Base-by-base conservation (phyloP, 2,329 filamentous ascomycete genomes). In the Phialemoniopsis sp. region DNA sequence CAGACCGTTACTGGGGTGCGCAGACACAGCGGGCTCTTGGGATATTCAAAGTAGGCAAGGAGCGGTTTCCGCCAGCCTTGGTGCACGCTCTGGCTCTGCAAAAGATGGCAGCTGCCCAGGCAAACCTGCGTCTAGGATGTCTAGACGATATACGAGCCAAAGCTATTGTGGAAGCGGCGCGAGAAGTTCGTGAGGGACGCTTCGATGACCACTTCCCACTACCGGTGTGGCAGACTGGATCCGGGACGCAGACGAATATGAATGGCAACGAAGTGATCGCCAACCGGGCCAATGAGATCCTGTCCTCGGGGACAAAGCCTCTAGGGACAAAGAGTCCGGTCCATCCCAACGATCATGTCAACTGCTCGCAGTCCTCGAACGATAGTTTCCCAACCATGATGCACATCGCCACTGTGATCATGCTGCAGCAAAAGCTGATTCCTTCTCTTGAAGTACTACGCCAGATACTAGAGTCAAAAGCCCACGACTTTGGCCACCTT, bases 191-290 rank as follows among this genome's bases (percentile, higher is more conserved):
- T 39, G 82, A 85, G 43, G 79, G 89, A 58, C 91, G 94, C 74
- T 82, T 95, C 53, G 66, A 89, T 56, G 88, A 94, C 63, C 89
- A 95, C 73, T 95, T 95, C 70, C 89, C 89, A 49, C 85, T 95
- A 44, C 89, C 95, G 40, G 89, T 95, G 58, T 95, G 89, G 89
- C 89, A 95, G 73, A 95, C 89, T 39, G 89, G 89, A 46, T 95
- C 89, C 32, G 89, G 89, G 58, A 95, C 89, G 19, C 89, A 95
- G 72, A 94, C 89, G 62, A 95, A 94, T 78, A 95, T 95, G 89
- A 95, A 95, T 70, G 88, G 89, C 60, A 95, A 95, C 73, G 89
- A 95, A 63, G 89, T 95, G 66, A 95, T 95, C 65, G 95, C 89
- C 46, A 95, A 95, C 77, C 86, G 89, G 52, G 89, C 89, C 48